A percentile compares a stretch with the other conserved stretches of the same genome.
Conservation (phyloP, 1,284 basidiomycete species). For the Veloboletus limbatus region DNA sequence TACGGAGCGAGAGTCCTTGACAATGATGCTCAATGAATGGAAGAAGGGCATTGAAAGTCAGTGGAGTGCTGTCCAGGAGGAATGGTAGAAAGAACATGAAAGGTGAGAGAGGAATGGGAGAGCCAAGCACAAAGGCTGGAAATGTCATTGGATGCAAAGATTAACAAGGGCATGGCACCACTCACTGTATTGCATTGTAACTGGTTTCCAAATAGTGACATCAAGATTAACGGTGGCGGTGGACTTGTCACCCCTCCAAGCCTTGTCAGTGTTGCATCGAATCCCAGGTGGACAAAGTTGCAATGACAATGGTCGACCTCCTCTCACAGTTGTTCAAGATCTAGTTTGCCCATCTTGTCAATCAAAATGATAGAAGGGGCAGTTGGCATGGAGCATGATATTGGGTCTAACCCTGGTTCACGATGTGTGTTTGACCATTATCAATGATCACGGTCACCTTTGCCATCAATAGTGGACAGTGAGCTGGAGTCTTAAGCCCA, state of each 20-base stretch:
- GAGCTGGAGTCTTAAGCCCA: conserved; percentile 36
- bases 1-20: conserved; percentile 44
- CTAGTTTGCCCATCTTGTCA: conserved; percentile 34
- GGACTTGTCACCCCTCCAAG: conserved; percentile 73
- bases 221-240: conserved; percentile 37
- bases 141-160: conserved; percentile 41
- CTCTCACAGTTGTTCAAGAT: conserved; percentile 30
- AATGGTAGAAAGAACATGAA: conserved; percentile 82
- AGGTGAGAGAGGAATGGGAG: conserved; percentile 86
- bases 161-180: conserved; percentile 47
- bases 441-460: conserved; percentile 35
- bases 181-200: conserved; percentile 39
- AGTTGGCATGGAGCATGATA: conserved; percentile 21
- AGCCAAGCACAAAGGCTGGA: conserved; percentile 41
- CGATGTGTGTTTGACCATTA: conserved; percentile 30
- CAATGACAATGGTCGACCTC: conserved; percentile 35
- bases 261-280: conserved; percentile 63
- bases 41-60: conserved; percentile 73
- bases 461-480: conserved; percentile 41
- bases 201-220: conserved; percentile 34
- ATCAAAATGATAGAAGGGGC: conserved; percentile 35
- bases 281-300: conserved; percentile 43
- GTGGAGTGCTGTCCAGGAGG: conserved; percentile 67
- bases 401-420: conserved; percentile 22
- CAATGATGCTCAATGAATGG: conserved; percentile 59